Percentiles rank a stretch among this genome's conserved stretches.
Evolutionary conservation across 2,329 filamentous ascomycete genomes (phyloP).

Genomic region (Colletotrichum caudatum): DNA sequence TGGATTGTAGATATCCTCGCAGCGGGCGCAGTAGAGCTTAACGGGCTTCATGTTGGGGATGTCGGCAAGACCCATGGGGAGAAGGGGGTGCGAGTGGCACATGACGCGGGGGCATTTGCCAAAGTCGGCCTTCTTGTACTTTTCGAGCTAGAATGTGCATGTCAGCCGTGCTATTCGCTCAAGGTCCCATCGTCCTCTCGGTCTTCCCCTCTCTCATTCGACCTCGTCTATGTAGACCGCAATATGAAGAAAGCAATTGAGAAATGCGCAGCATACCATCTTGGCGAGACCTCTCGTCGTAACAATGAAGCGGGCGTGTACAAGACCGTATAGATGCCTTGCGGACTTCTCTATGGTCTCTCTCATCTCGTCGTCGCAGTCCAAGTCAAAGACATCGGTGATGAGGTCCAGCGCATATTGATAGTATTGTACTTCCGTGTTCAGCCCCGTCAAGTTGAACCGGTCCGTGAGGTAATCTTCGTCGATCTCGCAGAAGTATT

Average conservation of each 20-base stretch:
- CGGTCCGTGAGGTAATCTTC: slow-evolving; percentile 98
- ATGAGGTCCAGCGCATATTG: slow-evolving; percentile 98
- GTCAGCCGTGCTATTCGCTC: neutral
- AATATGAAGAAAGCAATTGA: slow-evolving; percentile 13
- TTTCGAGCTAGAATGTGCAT: slow-evolving; percentile 78
- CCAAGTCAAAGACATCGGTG: slow-evolving; percentile 97
- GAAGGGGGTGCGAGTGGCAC: slow-evolving; percentile 91
- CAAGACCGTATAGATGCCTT: slow-evolving; percentile 92
- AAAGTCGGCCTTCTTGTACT: slow-evolving; percentile 98
- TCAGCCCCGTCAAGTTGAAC: slow-evolving; percentile 97
- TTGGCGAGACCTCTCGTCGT: slow-evolving; percentile 94
- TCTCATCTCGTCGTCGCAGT: slow-evolving; percentile 98
- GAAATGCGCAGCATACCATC: slow-evolving; percentile 75
- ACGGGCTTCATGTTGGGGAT: slow-evolving; percentile 88
- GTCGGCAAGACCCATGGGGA: slow-evolving; percentile 95
- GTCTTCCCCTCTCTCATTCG: neutral
- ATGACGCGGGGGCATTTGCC: slow-evolving; percentile 97
- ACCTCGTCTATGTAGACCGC: neutral
- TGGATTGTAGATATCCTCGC: slow-evolving; percentile 98
- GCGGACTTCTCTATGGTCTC: slow-evolving; percentile 99
- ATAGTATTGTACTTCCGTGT: slow-evolving; percentile 98
- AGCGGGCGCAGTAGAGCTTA: slow-evolving; percentile 96
- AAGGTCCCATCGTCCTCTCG: neutral
- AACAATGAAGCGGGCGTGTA: slow-evolving; percentile 96
- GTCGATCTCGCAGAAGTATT: slow-evolving; percentile 99